phyloP scores from a whole-genome alignment of 1,284 basidiomycete species.

The Coniophora puteana region DNA sequence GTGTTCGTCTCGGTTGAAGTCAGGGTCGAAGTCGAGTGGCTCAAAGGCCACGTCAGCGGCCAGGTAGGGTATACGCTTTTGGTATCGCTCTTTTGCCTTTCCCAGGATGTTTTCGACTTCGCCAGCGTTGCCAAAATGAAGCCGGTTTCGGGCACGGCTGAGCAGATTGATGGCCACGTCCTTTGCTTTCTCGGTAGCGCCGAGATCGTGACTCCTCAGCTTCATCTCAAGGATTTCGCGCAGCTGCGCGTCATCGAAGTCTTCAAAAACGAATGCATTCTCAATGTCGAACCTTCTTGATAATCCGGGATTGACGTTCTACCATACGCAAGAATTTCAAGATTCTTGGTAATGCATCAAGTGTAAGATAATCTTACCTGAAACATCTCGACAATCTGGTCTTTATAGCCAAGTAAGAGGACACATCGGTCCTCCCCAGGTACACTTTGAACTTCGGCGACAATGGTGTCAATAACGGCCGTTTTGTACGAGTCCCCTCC shows the following conservation, averaged over 20 bases:
- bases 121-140: constrained; percentile 67
- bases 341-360: not conserved
- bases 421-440: constrained; percentile 69
- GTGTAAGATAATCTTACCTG: constrained; percentile 37
- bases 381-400: constrained; percentile 67
- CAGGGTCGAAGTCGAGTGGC: constrained; percentile 59
- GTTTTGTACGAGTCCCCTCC: constrained; percentile 51
- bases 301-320: constrained; percentile 69
- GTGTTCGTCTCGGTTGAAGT: constrained; percentile 43
- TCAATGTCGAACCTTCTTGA: constrained; percentile 63
- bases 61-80: constrained; percentile 36
- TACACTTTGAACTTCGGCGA: constrained; percentile 64
- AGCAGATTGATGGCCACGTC: constrained; percentile 50
- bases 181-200: constrained; percentile 54
- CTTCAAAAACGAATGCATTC: constrained; percentile 62
- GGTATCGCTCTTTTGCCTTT: constrained; percentile 48
- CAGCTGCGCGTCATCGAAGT: constrained; percentile 53
- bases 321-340: not conserved
- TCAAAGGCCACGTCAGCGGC: constrained; percentile 45
- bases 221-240: constrained; percentile 50
- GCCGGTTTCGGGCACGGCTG: constrained; percentile 46
- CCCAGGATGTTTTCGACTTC: constrained; percentile 63
- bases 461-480: constrained; percentile 67
- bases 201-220: constrained; percentile 50
- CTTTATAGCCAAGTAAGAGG: constrained; percentile 58